Conservation (phyloP, 805 yeast species). For the Metschnikowia reukaufii region DNA sequence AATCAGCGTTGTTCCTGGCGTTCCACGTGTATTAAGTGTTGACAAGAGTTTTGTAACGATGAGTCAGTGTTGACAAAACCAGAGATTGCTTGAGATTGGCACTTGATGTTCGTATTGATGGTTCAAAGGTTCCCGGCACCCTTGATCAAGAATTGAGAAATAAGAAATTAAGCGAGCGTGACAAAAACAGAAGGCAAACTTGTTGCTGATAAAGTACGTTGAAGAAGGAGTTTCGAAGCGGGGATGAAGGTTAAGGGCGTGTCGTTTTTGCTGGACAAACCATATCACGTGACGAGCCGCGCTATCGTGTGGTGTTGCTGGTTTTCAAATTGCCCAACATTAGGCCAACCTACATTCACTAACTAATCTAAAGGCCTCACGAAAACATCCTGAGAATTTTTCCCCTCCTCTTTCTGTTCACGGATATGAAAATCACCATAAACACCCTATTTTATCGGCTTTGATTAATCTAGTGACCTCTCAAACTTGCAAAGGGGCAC, state of each 20-base stretch:
- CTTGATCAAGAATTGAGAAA: not conserved
- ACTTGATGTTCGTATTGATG: not conserved
- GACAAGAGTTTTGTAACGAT: not conserved
- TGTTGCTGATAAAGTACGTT: not conserved
- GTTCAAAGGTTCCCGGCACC: slow-evolving; percentile 24
- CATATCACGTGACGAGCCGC: slow-evolving; percentile 9
- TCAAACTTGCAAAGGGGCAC: not conserved
- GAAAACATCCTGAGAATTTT: no score
- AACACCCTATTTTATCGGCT: not conserved
- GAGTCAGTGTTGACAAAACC: not conserved
- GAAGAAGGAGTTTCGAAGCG: not conserved
- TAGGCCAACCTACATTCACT: not conserved
- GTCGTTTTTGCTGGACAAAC: slow-evolving; percentile 5
- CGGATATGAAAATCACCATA: no score
- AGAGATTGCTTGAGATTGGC: not conserved
- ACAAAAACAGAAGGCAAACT: not conserved
- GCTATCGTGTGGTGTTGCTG: not conserved
- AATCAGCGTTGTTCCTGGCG: no score
- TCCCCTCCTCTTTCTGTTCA: no score
- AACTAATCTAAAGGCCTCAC: not conserved
- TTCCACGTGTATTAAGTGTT: not conserved
- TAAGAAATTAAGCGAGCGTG: not conserved
- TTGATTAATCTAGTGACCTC: not conserved
- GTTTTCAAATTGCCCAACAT: not conserved
- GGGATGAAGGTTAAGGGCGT: not conserved